Conservation (phyloP, 805 yeast genomes). For the Wickerhamomyces sydowiorum region DNA sequence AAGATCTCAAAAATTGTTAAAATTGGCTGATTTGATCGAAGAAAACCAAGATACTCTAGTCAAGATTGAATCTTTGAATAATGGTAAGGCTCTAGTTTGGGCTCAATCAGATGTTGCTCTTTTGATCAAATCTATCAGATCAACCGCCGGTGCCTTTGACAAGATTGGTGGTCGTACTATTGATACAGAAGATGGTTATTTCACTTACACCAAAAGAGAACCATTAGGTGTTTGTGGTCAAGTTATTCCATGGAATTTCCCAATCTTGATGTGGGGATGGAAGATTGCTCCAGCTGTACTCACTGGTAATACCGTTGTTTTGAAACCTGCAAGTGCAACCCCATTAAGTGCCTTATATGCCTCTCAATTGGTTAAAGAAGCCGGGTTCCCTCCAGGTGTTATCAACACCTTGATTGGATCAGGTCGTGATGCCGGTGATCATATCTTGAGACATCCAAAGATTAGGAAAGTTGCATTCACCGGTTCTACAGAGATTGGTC, state of each 20-base stretch:
- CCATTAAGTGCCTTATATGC: constrained; percentile 27
- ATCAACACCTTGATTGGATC: constrained; percentile 30
- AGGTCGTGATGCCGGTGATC: constrained; percentile 33
- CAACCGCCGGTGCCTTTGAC: constrained; percentile 49
- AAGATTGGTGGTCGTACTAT: background rate
- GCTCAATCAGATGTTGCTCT: constrained; percentile 46
- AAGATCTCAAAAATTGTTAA: constrained; percentile 34
- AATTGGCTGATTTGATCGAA: constrained; percentile 41
- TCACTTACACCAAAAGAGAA: background rate
- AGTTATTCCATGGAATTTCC: background rate
- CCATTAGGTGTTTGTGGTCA: constrained; percentile 1
- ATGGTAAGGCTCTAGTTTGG: constrained; percentile 41
- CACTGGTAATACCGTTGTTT: constrained; percentile 30
- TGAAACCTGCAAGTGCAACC: constrained; percentile 16
- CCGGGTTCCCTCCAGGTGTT: constrained; percentile 29
- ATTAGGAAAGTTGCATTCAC: constrained; percentile 44
- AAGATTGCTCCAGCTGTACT: constrained; percentile 1
- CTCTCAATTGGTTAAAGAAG: background rate
- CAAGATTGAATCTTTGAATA: constrained; percentile 48
- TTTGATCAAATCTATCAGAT: constrained; percentile 47
- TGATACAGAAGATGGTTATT: background rate
- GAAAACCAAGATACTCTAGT: constrained; percentile 42
- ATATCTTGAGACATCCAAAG: constrained; percentile 33
- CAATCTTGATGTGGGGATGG: constrained; percentile 1
- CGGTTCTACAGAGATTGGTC: constrained; percentile 42